Percentiles rank a stretch among this genome's conserved stretches.
These are phyloP conservation scores for Scutellaria barbata DNA, from an alignment of 257 asterid species.

Conservation along the genomic window DNA sequence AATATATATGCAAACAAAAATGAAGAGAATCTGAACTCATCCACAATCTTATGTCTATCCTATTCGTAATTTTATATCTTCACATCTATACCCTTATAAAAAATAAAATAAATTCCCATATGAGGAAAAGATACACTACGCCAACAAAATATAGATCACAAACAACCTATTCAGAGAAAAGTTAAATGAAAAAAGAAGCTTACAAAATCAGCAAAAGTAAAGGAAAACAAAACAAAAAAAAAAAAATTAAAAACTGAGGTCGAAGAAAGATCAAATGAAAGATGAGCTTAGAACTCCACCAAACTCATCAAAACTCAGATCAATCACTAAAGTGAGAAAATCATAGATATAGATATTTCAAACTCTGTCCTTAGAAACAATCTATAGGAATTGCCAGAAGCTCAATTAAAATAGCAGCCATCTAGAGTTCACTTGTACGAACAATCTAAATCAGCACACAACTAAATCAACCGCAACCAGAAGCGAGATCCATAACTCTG, in stretches of 20 bases:
- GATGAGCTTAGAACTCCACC: neutral
- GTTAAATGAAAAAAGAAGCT: neutral
- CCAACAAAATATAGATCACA: neutral
- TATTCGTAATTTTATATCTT: neutral
- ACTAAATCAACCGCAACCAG: constrained; percentile 7
- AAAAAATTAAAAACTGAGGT: neutral
- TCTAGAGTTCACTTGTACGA: constrained; percentile 17
- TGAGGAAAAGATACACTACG: neutral
- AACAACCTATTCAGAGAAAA: neutral
- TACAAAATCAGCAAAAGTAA: neutral
- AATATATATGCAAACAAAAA: neutral
- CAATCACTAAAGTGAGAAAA: constrained; percentile 1
- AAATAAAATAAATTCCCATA: neutral
- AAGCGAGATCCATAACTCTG: constrained; percentile 38
- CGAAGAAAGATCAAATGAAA: neutral
- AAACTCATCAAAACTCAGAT: neutral
- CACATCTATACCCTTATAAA: neutral
- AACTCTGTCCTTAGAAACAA: constrained; percentile 5
- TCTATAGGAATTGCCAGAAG: constrained; percentile 18
- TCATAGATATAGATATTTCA: neutral
- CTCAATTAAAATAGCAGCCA: constrained; percentile 29
- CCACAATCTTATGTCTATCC: neutral
- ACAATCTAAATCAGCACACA: neutral
- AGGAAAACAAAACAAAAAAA: neutral
- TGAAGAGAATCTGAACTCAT: neutral